A percentile compares a stretch with the other conserved stretches of the same genome.
phyloP scores from a whole-genome alignment of 169 alveolate genomes.

The Cryptosporidium xiaoi region DNA sequence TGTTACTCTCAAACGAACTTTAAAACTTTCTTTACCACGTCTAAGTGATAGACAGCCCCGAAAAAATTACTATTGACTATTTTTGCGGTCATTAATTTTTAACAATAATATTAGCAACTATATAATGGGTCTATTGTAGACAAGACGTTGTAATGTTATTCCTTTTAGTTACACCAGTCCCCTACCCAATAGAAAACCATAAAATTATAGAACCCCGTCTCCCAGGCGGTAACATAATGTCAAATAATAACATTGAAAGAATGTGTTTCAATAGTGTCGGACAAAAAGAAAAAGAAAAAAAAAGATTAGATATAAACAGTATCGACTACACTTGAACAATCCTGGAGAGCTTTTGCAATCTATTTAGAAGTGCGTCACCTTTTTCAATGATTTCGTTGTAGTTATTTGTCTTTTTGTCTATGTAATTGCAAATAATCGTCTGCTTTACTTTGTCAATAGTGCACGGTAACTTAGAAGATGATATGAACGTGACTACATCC shows the following conservation, averaged over 20 bases:
- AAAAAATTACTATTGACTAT: no score
- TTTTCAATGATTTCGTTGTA: constrained; percentile 81
- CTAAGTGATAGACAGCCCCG: no score
- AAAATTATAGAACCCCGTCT: constrained; percentile 9
- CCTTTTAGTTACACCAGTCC: no score
- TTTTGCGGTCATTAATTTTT: no score
- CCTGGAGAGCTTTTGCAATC: constrained; percentile 86
- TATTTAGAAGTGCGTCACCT: constrained; percentile 85
- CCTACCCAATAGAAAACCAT: neutral
- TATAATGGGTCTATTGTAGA: no score
- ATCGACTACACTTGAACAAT: constrained; percentile 83
- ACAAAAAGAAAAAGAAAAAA: neutral
- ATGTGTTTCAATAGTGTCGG: neutral
- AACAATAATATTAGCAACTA: no score
- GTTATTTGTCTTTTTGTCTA: constrained; percentile 81
- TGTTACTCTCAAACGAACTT: no score
- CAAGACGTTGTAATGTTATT: no score
- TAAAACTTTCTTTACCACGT: no score
- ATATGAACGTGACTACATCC: constrained; percentile 86
- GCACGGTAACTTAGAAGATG: constrained; percentile 86
- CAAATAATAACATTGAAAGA: constrained; percentile 1
- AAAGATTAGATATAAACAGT: neutral
- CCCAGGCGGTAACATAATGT: constrained; percentile 7
- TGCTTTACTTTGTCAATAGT: constrained; percentile 89
- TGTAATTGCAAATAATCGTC: constrained; percentile 82